Conservation (phyloP, 75 land plant species). For the Chamaecyparis obtusa region DNA sequence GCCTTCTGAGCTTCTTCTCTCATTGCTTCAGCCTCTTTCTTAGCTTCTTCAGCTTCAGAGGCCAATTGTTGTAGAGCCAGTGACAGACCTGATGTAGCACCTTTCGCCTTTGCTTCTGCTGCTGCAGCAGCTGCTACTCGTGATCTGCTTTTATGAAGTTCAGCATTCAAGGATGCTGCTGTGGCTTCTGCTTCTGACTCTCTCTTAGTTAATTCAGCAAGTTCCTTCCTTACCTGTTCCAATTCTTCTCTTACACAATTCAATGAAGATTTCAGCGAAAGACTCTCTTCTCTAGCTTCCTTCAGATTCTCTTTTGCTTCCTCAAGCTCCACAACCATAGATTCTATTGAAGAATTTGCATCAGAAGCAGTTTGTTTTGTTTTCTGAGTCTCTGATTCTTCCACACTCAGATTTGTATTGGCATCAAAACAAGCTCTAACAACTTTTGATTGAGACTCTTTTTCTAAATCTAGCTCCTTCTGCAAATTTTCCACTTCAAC, state of each 20-base stretch:
- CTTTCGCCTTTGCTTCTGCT: slow-evolving; percentile 58
- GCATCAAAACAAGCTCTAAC: slow-evolving; percentile 9
- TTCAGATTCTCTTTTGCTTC: slow-evolving; percentile 55
- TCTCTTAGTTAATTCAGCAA: slow-evolving; percentile 53
- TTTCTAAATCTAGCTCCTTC: slow-evolving; percentile 30
- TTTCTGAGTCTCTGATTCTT: slow-evolving; percentile 5
- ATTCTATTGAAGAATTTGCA: slow-evolving; percentile 29
- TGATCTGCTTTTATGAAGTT: slow-evolving; percentile 51
- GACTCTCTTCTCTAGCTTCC: slow-evolving; percentile 59
- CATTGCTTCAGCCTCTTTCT: slow-evolving; percentile 56
- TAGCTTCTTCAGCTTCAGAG: slow-evolving; percentile 54
- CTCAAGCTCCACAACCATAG: slow-evolving; percentile 51
- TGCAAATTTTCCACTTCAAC: slow-evolving; percentile 42
- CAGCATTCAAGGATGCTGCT: slow-evolving; percentile 52
- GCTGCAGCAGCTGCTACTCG: slow-evolving; percentile 52
- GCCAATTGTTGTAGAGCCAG: slow-evolving; percentile 58
- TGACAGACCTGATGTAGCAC: slow-evolving; percentile 55
- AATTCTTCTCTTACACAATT: slow-evolving; percentile 54
- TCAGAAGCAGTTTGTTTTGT: slow-evolving; percentile 20
- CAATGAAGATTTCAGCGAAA: slow-evolving; percentile 27
- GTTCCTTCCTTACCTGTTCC: slow-evolving; percentile 57
- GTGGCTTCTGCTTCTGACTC: slow-evolving; percentile 62
- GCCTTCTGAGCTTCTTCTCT: slow-evolving; percentile 47
- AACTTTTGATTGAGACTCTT: slow-evolving; percentile 17
- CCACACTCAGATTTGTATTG: not conserved